These are phyloP conservation scores for Dioszegia aurantiaca DNA, from an alignment of 768 basidiomycete species.

Conservation along the genomic window DNA sequence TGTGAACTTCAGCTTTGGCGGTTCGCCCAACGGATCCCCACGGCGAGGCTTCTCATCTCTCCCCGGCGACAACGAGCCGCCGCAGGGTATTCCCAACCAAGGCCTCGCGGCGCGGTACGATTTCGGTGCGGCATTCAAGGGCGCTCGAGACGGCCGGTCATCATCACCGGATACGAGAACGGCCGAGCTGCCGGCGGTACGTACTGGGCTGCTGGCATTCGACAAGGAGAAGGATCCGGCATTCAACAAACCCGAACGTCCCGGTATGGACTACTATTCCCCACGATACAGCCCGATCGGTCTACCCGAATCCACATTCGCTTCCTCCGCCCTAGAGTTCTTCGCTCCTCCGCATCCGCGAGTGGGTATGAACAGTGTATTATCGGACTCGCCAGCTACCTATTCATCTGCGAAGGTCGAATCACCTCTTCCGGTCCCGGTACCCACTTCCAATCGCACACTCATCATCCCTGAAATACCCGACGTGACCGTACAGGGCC, in stretches of 20 bases:
- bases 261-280: slow-evolving; percentile 38
- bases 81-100: slow-evolving; percentile 9
- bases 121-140: slow-evolving; percentile 52
- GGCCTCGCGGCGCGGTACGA: slow-evolving; percentile 52
- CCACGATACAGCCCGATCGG: slow-evolving; percentile 14
- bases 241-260: slow-evolving; percentile 23
- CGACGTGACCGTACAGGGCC: slow-evolving; percentile 11
- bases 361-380: too few relatives aligned
- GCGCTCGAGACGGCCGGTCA: slow-evolving; percentile 24
- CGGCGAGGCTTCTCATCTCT: slow-evolving; percentile 11
- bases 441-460: not conserved
- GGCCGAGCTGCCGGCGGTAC: slow-evolving; percentile 37
- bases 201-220: slow-evolving; percentile 36
- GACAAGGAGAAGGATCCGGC: slow-evolving; percentile 21
- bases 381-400: slow-evolving; percentile 4
- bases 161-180: slow-evolving; percentile 24
- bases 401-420: not conserved
- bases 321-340: not conserved
- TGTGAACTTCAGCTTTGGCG: slow-evolving; percentile 5
- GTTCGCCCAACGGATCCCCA: slow-evolving; percentile 35
- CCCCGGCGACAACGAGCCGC: not conserved
- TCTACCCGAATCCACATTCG: not conserved
- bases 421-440: slow-evolving; percentile 10
- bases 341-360: not conserved
- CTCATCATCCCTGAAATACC: slow-evolving; percentile 5